A percentile compares a stretch with the other conserved stretches of the same genome.
phyloP scores from a whole-genome alignment of 2,329 filamentous ascomycete species.

The Calonectria honghensis region DNA sequence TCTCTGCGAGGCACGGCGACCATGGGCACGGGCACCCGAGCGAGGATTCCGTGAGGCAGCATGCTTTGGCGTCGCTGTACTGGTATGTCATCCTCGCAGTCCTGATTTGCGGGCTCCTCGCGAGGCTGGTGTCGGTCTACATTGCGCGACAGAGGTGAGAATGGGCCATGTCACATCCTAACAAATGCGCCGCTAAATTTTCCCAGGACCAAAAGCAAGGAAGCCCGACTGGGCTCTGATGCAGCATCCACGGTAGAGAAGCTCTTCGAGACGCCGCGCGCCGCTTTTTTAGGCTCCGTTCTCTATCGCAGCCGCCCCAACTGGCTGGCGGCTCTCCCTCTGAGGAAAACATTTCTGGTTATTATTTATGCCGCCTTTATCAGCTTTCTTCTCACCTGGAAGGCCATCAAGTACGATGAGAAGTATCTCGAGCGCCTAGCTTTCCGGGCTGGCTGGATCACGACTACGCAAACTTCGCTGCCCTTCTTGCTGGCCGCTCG shows the following conservation, averaged over 20 bases:
- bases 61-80: slow-evolving; percentile 52
- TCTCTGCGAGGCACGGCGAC: slow-evolving; percentile 49
- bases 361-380: slow-evolving; percentile 48
- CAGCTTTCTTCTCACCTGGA: slow-evolving; percentile 50
- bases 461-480: slow-evolving; percentile 49
- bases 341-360: slow-evolving; percentile 44
- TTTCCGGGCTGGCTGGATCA: slow-evolving; percentile 55
- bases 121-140: slow-evolving; percentile 43
- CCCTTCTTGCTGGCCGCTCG: slow-evolving; percentile 52
- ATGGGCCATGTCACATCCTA: neutral
- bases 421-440: slow-evolving; percentile 52
- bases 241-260: slow-evolving; percentile 45
- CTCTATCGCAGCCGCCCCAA: slow-evolving; percentile 39
- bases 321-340: slow-evolving; percentile 44
- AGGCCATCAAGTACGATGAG: slow-evolving; percentile 54
- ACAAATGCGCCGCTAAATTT: neutral
- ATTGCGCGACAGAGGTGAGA: slow-evolving; percentile 53
- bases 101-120: slow-evolving; percentile 43
- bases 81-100: slow-evolving; percentile 51
- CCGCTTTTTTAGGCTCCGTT: slow-evolving; percentile 30
- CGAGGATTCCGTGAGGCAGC: slow-evolving; percentile 53
- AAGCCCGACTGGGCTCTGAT: slow-evolving; percentile 42
- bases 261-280: slow-evolving; percentile 43
- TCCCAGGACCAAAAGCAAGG: slow-evolving; percentile 46
- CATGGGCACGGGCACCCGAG: slow-evolving; percentile 51